Evolutionary conservation across 2,329 filamentous ascomycete genomes (phyloP), one percentile per base, ranked within the genome.

Genomic region (Dactylonectria estremocensis): DNA sequence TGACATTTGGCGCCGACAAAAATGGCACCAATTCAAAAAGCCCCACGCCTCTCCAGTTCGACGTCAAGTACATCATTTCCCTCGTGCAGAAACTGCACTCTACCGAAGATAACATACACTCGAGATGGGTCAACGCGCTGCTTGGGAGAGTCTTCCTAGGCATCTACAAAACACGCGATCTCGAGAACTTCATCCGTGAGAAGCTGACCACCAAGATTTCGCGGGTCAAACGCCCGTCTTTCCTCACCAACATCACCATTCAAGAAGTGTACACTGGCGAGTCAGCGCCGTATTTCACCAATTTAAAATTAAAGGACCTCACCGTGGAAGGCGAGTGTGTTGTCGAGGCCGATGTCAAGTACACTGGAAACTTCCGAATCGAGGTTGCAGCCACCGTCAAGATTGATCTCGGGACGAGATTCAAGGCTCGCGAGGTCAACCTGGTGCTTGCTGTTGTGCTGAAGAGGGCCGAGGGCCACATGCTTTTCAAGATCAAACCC

Each of bases 131-230:
- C 71, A 98, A 99, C 82, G 96, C 95, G 3, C 83, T 99, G 58
- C 85, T 98, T 24, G 95, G 96, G 16, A 89, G 96, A 61, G 80
- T 98, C 24, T 99, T 99, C 75, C 86, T 99, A 13, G 93, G 92
- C 14, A 77, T 98, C 28, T 95, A 98, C 82, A 93, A 92, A 77
- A 98, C 95, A 0, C 86, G 90, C 9, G 91, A 97, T 67, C 82
- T 98, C 16, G 93, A 97, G 77, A 88, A 91, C 50, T 89, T 93
- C 64, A 90, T 99, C 58, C 89, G 92, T 67, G 89, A 90, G 66
- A 98, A 97, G 82, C 92, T 99, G 69, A 95, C 93, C 22, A 98
- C 97, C 83, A 99, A 99, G 84, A 97, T 99, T 62, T 91, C 95
- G 1, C 90, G 96, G 37, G 95, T 97, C 28, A 96, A 97, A 75